Evolutionary conservation across 768 basidiomycete genomes (phyloP).

Genomic region (Thelephora ganbajun): DNA sequence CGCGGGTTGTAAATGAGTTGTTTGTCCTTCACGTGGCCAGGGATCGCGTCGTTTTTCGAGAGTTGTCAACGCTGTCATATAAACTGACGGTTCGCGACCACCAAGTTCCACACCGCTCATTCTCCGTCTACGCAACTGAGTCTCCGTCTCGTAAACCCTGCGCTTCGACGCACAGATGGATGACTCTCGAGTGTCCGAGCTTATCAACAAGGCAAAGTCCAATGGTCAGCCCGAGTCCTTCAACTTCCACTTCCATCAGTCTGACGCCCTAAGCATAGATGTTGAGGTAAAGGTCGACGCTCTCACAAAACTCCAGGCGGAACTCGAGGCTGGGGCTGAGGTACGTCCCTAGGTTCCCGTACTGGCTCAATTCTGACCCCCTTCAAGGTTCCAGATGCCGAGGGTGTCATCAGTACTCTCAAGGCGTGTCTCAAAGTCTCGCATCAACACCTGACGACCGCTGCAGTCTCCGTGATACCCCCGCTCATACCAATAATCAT

Average conservation of each 20-base stretch:
- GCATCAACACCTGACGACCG: constrained; percentile 71
- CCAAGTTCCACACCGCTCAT: not conserved
- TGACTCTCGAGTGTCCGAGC: constrained; percentile 22
- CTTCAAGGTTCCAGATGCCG: constrained; percentile 49
- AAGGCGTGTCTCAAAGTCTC: constrained; percentile 67
- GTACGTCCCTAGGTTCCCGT: constrained; percentile 22
- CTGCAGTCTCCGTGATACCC: constrained; percentile 59
- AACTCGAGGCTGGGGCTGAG: constrained; percentile 60
- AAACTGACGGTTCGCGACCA: not conserved
- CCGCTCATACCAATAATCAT: constrained; percentile 52
- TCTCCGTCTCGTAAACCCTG: not conserved
- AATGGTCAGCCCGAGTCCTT: not conserved
- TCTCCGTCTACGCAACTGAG: not conserved
- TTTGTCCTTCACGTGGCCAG: not conserved
- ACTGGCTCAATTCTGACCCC: not conserved
- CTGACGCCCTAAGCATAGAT: constrained; percentile 28
- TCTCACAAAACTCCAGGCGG: constrained; percentile 59
- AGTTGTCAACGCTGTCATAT: not conserved
- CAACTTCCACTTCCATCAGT: not conserved
- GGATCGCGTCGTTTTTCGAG: not conserved
- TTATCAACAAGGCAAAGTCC: constrained; percentile 39
- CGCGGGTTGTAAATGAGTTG: not conserved
- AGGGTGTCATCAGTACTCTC: constrained; percentile 41
- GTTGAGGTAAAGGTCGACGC: constrained; percentile 74
- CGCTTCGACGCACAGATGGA: not conserved